Percentiles rank a stretch among this genome's conserved stretches.
Conservation (phyloP, 108 stramenopile genomes). For the Nitzschia sp. region DNA sequence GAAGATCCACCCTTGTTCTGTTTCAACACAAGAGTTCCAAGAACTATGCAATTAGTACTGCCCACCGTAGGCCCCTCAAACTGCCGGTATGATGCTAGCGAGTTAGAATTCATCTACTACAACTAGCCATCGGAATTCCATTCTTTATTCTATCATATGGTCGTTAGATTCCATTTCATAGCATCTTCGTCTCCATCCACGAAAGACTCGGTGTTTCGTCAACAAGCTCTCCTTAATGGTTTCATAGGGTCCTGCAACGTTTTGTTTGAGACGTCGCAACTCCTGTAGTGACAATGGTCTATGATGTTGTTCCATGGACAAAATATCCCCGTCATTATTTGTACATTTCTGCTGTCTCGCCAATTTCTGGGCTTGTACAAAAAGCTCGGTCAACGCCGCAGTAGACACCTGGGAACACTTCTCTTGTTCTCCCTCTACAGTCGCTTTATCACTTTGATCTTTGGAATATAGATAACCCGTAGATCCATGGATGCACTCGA, state of each 20-base stretch:
- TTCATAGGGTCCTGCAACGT: slow-evolving; percentile 56
- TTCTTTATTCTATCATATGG: no score
- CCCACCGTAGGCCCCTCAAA: no score
- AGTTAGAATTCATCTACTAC: no score
- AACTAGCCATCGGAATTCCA: no score
- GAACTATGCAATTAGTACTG: no score
- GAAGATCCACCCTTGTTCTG: no score
- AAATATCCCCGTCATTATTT: not conserved
- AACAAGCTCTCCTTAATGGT: slow-evolving; percentile 54
- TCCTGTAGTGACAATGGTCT: slow-evolving; percentile 28
- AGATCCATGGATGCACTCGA: slow-evolving; percentile 28
- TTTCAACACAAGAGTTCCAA: no score
- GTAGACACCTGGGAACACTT: slow-evolving; percentile 5
- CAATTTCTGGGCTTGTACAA: slow-evolving; percentile 14
- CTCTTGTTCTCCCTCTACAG: not conserved
- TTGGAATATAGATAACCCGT: slow-evolving; percentile 10
- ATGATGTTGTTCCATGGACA: no score
- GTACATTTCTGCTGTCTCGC: not conserved
- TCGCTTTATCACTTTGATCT: not conserved
- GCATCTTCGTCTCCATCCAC: slow-evolving; percentile 62
- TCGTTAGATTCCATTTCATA: no score
- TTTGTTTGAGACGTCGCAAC: slow-evolving; percentile 50
- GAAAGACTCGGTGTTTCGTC: slow-evolving; percentile 62
- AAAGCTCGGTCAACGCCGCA: slow-evolving; percentile 4
- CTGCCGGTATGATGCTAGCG: no score